Evolutionary conservation across 805 yeast genomes (phyloP).

Genomic region (Candida coleopterorum): DNA sequence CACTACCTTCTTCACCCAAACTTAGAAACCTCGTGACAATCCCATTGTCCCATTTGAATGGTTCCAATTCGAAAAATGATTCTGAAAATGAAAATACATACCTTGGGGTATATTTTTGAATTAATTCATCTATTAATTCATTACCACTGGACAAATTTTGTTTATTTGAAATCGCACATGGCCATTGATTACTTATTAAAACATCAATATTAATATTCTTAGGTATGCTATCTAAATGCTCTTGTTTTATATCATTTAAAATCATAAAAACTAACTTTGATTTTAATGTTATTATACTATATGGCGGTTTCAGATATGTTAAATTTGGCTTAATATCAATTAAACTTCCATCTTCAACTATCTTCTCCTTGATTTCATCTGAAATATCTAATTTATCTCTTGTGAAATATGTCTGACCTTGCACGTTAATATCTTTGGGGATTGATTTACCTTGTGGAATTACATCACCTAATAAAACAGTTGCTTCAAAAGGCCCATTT

Average conservation of each 20-base stretch:
- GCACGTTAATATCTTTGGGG: conserved; percentile 16
- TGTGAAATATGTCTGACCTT: conserved; percentile 24
- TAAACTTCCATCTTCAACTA: conserved; percentile 14
- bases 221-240: conserved; percentile 6
- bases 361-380: conserved; percentile 7
- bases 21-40: conserved; percentile 60
- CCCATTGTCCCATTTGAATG: conserved; percentile 53
- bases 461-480: conserved; percentile 49
- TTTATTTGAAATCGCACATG: conserved; percentile 37
- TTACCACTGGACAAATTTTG: conserved; percentile 34
- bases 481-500: conserved; percentile 63
- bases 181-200: conserved; percentile 56
- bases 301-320: conserved; percentile 30
- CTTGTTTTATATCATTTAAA: conserved; percentile 22
- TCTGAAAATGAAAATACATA: conserved; percentile 64
- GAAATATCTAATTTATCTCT: conserved; percentile 15
- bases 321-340: conserved; percentile 23
- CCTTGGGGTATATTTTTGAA: conserved; percentile 47
- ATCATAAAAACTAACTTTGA: conserved; percentile 48
- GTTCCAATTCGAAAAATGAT: conserved; percentile 48
- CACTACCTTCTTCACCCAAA: conserved; percentile 53
- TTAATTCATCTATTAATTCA: conserved; percentile 40
- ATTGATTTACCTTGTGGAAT: conserved; percentile 11
- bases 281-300: conserved; percentile 26
- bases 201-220: conserved; percentile 40